A percentile compares a stretch with the other conserved stretches of the same genome.
These are phyloP conservation scores for Przewalskia tangutica DNA, from an alignment of 257 asterid species.

Conservation along the genomic window DNA sequence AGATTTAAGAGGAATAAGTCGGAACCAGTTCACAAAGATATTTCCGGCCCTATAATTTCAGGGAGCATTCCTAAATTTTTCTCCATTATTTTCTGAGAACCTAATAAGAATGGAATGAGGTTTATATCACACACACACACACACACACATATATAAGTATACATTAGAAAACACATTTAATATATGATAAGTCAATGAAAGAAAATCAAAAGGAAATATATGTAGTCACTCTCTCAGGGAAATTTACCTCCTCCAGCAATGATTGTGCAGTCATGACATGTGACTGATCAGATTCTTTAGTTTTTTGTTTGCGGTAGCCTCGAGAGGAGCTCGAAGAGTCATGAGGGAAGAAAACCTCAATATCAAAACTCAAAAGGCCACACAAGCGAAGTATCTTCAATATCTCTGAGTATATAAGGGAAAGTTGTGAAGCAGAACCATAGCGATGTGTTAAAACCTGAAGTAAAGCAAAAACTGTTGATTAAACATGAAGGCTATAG, in stretches of 20 bases:
- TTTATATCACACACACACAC: no score
- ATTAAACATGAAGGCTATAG: slow-evolving; percentile 6
- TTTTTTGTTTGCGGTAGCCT: slow-evolving; percentile 62
- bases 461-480: slow-evolving; percentile 4
- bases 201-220: not conserved
- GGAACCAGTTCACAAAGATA: not conserved
- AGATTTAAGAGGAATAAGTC: not conserved
- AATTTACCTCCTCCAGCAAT: slow-evolving; percentile 53
- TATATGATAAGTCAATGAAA: not conserved
- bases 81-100: not conserved
- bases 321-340: slow-evolving; percentile 55
- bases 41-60: not conserved
- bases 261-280: slow-evolving; percentile 58
- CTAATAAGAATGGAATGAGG: not conserved
- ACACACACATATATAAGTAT: not conserved
- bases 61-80: not conserved
- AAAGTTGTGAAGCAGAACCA: slow-evolving; percentile 72
- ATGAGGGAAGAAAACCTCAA: slow-evolving; percentile 59
- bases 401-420: slow-evolving; percentile 67
- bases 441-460: slow-evolving; percentile 82
- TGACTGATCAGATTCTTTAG: slow-evolving; percentile 49
- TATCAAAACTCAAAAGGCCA: slow-evolving; percentile 61
- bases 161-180: not conserved
- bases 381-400: slow-evolving; percentile 65
- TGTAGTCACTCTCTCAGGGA: not conserved